Percentiles rank a stretch among this genome's conserved stretches.
Conservation (phyloP, 345 rosid species). For the Linum usitatissimum region DNA sequence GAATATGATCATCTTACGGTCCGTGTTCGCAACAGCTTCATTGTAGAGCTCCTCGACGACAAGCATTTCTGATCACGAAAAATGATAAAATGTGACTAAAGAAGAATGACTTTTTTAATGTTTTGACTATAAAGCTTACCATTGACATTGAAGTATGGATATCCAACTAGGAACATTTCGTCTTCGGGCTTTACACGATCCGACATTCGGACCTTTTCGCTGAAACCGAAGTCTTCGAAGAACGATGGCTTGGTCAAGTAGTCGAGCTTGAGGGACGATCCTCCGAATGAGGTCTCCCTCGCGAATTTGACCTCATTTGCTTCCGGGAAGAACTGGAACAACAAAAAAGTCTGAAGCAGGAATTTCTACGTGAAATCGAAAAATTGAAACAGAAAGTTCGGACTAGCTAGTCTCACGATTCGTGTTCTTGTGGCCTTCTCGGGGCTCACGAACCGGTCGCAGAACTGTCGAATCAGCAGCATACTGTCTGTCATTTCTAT, state of each 20-base stretch:
- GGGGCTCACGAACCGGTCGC: slow-evolving; percentile 50
- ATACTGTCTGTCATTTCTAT: slow-evolving; percentile 87
- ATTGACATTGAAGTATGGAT: slow-evolving; percentile 86
- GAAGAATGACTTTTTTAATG: no score
- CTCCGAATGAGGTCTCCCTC: slow-evolving; percentile 53
- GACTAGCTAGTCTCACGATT: slow-evolving; percentile 57
- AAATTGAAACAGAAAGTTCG: background rate
- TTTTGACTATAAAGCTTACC: slow-evolving; percentile 28
- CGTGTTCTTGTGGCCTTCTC: slow-evolving; percentile 60
- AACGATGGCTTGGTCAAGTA: slow-evolving; percentile 87
- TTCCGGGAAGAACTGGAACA: slow-evolving; percentile 78
- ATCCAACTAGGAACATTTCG: slow-evolving; percentile 65
- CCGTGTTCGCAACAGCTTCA: slow-evolving; percentile 60
- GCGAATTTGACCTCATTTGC: slow-evolving; percentile 85
- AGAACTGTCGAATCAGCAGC: slow-evolving; percentile 71
- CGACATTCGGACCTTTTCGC: slow-evolving; percentile 66
- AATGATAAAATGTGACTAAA: slow-evolving; percentile 2
- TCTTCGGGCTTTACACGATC: slow-evolving; percentile 81
- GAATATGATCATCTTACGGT: slow-evolving; percentile 61
- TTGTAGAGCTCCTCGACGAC: slow-evolving; percentile 94
- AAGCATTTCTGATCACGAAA: slow-evolving; percentile 66
- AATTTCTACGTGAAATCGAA: no score
- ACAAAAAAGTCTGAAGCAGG: no score
- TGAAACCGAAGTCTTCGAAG: slow-evolving; percentile 76
- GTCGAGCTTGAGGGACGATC: slow-evolving; percentile 72